Base-by-base conservation (phyloP, 2,329 filamentous ascomycete species). In the Aureobasidium sp. region DNA sequence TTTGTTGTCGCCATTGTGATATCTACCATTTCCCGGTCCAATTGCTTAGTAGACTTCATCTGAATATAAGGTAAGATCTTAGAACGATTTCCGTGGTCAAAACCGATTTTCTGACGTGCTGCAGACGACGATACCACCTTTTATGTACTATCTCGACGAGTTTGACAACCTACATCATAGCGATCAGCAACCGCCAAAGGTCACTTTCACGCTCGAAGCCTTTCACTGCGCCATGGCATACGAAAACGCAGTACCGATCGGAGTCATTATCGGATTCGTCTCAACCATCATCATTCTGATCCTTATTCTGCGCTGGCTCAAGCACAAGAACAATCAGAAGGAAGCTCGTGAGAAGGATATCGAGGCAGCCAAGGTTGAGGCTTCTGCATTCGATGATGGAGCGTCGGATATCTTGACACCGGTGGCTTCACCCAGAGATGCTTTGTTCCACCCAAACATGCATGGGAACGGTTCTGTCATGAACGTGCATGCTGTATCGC, bases 161-260 rank as follows among this genome's bases (percentile, higher is more conserved):
- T 59, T 47, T n/a, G 29, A 47, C 5, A 59, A 47, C 7, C 15
- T 37, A 27, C 20, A 47, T 2, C 27, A 26, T 34, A 15, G 8
- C 52, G 37, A 20, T n/a, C 37, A 56, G 5, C 5, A 44, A 6
- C 37, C n/a, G 27, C 20, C 43, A 32, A 36, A 24, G 32, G 17
- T 46, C 44, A 59, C 32, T 20, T 59, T 50, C 17, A 50, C 44
- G 9, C 4, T 59, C 44, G 8, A 39, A 41, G 24, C 34, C 10
- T 17, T 48, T 24, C 39, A 59, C 10, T 13, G 56, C 56, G 32
- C 20, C 56, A 59, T 59, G 56, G 56, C 43, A 48, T 59, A 59
- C 44, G 29, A 32, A 12, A 52, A 61, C 36, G 47, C 57, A 44
- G 24, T 61, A 17, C 57, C 57, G 1, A 44, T 61, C 20, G 57